Base-by-base conservation (phyloP, 2,329 filamentous ascomycete genomes). In the Zymoseptoria crescenta region DNA sequence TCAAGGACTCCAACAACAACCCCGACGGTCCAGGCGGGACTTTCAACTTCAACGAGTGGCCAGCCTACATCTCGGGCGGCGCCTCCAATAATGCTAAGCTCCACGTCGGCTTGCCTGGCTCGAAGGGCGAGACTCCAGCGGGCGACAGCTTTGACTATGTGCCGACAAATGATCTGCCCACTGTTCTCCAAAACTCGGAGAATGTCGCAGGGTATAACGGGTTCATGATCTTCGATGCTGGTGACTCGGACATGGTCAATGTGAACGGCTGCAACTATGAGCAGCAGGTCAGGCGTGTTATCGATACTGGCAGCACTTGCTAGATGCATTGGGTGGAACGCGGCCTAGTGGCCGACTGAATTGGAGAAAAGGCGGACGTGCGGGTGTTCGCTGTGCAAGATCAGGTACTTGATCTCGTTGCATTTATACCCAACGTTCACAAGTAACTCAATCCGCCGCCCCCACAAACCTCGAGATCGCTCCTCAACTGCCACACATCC, bases 401-500 rank as follows among this genome's bases (percentile, higher is more conserved):
- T 7, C 35, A 45, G 4, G 16, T 13, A 45, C n/a, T 1, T 16
- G n/a, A 10, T 16, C n/a, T n/a, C 35, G 35, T 6, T 45, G 35
- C 13, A n/a, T n/a, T 45, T 16, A 6, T n/a, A n/a, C 16, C 7
- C 35, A 45, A 13, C 3, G 19, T 41, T 59, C 50, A 70, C 49
- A 70, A 52, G 59, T 68, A 86, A 24, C 75, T 76, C 70, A 91
- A 71, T 0, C 87, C 88, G 59, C 80, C 81, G 65, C 87, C 88
- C 19, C 81, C 80, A 29, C 89, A 74, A 1, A 79, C 79, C 66
- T 87, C 85, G 68, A 92, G 71, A 77, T 94, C 89, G 1, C 80
- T 83, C 68, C 87, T 80, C 65, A 92, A 79, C 69, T 86, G 85
- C 75, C 83, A 87, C 20, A 84, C 80, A 62, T 83, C 81, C 0